phyloP scores from a whole-genome alignment of 2,329 filamentous ascomycete species.

The Furcasterigmium sp. region DNA sequence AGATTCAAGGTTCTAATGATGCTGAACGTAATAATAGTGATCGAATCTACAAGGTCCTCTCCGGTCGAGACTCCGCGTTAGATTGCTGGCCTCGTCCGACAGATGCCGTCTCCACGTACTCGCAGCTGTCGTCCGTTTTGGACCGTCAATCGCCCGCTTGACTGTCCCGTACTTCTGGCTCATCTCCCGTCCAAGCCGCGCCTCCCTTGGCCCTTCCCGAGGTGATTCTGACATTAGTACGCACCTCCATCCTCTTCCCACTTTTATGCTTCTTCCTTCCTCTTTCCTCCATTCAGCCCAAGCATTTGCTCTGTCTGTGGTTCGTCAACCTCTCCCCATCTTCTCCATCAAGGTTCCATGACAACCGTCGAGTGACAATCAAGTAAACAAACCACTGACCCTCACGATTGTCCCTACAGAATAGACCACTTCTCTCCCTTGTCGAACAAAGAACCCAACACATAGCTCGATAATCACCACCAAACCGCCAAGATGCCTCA shows the following conservation, averaged over 20 bases:
- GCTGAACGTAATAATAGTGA: no score
- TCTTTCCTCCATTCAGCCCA: not conserved
- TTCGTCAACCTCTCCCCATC: not conserved
- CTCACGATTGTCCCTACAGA: not conserved
- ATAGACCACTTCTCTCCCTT: not conserved
- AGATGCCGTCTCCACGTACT: no score
- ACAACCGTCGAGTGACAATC: not conserved
- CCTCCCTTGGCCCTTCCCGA: not conserved
- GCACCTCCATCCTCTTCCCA: not conserved
- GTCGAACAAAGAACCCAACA: not conserved
- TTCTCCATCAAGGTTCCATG: not conserved
- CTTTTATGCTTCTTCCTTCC: not conserved
- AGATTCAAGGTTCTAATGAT: no score
- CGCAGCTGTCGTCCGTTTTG: no score
- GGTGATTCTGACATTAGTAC: not conserved
- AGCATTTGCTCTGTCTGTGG: not conserved
- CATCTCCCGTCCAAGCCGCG: not conserved
- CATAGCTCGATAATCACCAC: not conserved
- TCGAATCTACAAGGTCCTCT: no score
- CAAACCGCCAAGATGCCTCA: conserved; percentile 25
- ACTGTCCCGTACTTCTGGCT: no score
- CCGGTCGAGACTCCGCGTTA: no score
- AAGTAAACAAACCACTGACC: not conserved
- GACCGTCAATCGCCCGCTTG: no score
- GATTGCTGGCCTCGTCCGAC: no score